Percentiles rank a stretch among this genome's conserved stretches.
These are phyloP conservation scores for Funneliformis geosporum DNA, from an alignment of 192 early-diverging fungal genomes.

Conservation along the genomic window DNA sequence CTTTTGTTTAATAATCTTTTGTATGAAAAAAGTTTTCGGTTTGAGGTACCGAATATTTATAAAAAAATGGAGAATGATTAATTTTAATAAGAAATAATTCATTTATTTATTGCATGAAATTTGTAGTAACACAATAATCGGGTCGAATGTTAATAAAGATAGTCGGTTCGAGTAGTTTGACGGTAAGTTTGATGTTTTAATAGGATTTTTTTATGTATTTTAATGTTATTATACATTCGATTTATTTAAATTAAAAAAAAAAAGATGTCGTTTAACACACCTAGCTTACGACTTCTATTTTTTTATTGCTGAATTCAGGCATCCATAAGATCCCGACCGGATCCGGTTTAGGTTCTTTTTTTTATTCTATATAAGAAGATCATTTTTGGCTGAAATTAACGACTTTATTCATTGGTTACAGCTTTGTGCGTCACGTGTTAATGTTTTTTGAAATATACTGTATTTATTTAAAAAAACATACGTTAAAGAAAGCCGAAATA, in stretches of 20 bases:
- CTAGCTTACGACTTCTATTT: background rate
- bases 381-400: background rate
- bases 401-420: background rate
- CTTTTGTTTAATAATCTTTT: background rate
- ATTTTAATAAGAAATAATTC: background rate
- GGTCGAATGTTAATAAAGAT: background rate
- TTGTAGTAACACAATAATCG: background rate
- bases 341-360: background rate
- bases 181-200: background rate
- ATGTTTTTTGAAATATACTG: no score
- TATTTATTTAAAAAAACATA: no score
- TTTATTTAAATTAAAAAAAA: background rate
- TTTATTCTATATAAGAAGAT: background rate
- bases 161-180: background rate
- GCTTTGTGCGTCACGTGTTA: no score
- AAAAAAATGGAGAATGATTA: background rate
- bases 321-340: background rate
- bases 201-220: background rate
- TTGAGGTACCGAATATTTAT: background rate
- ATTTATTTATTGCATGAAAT: slow-evolving; percentile 1
- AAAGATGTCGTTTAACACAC: background rate
- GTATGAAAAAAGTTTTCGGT: background rate
- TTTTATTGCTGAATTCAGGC: background rate
- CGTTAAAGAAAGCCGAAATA: no score
- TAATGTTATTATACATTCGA: no score